These are phyloP conservation scores for Calonectria hongkongensis DNA, from an alignment of 2,329 filamentous ascomycete genomes.

Conservation along the genomic window DNA sequence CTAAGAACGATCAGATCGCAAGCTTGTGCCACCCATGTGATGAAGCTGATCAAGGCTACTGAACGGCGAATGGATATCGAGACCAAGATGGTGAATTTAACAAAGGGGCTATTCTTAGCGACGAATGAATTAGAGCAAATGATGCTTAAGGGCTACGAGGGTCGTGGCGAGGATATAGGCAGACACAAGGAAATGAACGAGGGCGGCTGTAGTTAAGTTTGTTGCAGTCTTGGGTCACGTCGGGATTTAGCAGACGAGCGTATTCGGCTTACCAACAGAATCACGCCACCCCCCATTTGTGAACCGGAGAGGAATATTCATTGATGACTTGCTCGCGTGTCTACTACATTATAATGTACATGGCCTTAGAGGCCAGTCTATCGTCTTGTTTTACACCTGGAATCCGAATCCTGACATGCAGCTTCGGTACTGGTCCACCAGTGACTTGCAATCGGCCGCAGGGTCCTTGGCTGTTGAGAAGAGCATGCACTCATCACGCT, in stretches of 20 bases:
- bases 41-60: constrained; percentile 45
- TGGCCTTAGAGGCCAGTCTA: constrained; percentile 36
- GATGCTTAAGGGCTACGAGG: constrained; percentile 56
- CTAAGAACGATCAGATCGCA: constrained; percentile 42
- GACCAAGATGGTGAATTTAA: constrained; percentile 52
- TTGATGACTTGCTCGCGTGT: constrained; percentile 49
- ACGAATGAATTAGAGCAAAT: constrained; percentile 54
- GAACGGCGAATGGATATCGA: constrained; percentile 56
- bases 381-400: constrained; percentile 70
- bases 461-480: constrained; percentile 92
- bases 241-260: not conserved
- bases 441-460: constrained; percentile 86
- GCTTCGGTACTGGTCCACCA: constrained; percentile 88
- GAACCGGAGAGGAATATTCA: constrained; percentile 49
- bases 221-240: not conserved
- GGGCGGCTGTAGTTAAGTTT: not conserved
- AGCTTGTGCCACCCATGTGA: constrained; percentile 42
- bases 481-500: constrained; percentile 98
- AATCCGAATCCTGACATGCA: constrained; percentile 98
- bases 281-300: constrained; percentile 49
- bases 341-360: constrained; percentile 56
- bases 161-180: constrained; percentile 53
- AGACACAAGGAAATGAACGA: constrained; percentile 10
- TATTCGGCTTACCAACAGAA: constrained; percentile 37
- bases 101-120: constrained; percentile 43